Percentiles rank a stretch among this genome's conserved stretches.
Evolutionary conservation across 805 yeast species (phyloP).

Genomic region (Schizosaccharomyces pombe): DNA sequence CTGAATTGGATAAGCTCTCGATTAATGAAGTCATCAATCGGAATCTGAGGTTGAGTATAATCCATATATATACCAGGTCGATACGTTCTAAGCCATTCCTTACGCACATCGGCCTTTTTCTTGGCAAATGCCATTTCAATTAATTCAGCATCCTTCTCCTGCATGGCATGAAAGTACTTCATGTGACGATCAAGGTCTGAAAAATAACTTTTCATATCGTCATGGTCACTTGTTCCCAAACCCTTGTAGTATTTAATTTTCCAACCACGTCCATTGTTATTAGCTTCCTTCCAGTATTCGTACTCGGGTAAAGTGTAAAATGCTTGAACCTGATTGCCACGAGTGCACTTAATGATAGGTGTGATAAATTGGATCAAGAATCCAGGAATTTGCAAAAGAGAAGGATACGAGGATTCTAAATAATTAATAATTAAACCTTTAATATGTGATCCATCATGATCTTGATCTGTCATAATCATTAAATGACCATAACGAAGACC

Average conservation of each 20-base stretch:
- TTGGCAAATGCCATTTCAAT: constrained; percentile 89
- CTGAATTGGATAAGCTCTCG: constrained; percentile 85
- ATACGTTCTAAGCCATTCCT: constrained; percentile 83
- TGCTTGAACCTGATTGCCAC: constrained; percentile 31
- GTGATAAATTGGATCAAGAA: constrained; percentile 84
- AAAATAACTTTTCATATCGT: constrained; percentile 74
- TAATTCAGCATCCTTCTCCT: constrained; percentile 42
- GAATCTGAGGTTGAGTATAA: constrained; percentile 49
- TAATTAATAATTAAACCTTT: constrained; percentile 88
- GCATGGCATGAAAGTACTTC: constrained; percentile 61
- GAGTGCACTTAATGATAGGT: constrained; percentile 74
- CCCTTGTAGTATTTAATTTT: constrained; percentile 90
- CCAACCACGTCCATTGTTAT: constrained; percentile 56
- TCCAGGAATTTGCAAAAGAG: constrained; percentile 70
- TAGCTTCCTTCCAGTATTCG: constrained; percentile 74
- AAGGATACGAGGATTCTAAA: constrained; percentile 83
- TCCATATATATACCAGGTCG: constrained; percentile 83
- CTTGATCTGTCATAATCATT: constrained; percentile 99
- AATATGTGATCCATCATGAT: constrained; percentile 96
- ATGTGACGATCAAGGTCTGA: constrained; percentile 63
- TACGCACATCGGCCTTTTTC: constrained; percentile 88
- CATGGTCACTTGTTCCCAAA: constrained; percentile 76
- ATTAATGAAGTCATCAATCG: constrained; percentile 81
- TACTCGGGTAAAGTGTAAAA: constrained; percentile 92
- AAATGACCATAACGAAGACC: constrained; percentile 81